Base-by-base conservation (phyloP, 2,329 filamentous ascomycete species). In the Arthroderma sp. region DNA sequence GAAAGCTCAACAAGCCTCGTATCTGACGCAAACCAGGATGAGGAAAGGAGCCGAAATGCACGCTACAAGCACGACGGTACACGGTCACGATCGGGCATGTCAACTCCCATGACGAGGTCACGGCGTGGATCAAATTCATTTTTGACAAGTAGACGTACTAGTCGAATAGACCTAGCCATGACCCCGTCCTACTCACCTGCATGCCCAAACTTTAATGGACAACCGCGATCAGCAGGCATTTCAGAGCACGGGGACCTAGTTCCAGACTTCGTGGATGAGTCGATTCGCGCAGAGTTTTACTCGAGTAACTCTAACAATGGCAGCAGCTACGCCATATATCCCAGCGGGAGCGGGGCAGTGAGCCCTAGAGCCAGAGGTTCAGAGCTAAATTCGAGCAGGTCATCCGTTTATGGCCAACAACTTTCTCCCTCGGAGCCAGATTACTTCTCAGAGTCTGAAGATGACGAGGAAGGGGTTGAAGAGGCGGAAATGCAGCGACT, bases 1-100 rank as follows among this genome's bases (percentile, higher is more conserved):
- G 71, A 74, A 49, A 75, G 70, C 48, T 72, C 70, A 1, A 78
- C 75, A 0, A 72, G 68, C 38, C 62, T 78, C 2, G 67, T 69
- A 6, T 57, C 61, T 1, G 60, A 69, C 10, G 50, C 65, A 10
- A 54, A 60, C 32, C 57, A 60, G 39, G 61, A 64, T 5, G 51
- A 59, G 32, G 53, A 56, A 34, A 48, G 45, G 43, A 49, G 49
- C 33, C 53, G 41, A 48, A 22, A 52, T 42, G 40, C 52, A 36
- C 29, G 54, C n/a, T 49, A 46, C 33, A 50, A 56, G 45, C 50
- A 55, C 43, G 40, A 56, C 32, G 56, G 54, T 28, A 50, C 53
- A n/a, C 54, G 58, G 30, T 53, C 58, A 9, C 51, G 58, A 10
- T 66, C 64, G 6, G 63, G 59, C 1, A 45, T 55, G 6, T 65